Evolutionary conservation across 805 yeast species (phyloP).

Genomic region (Yamadazyma ubonensis): DNA sequence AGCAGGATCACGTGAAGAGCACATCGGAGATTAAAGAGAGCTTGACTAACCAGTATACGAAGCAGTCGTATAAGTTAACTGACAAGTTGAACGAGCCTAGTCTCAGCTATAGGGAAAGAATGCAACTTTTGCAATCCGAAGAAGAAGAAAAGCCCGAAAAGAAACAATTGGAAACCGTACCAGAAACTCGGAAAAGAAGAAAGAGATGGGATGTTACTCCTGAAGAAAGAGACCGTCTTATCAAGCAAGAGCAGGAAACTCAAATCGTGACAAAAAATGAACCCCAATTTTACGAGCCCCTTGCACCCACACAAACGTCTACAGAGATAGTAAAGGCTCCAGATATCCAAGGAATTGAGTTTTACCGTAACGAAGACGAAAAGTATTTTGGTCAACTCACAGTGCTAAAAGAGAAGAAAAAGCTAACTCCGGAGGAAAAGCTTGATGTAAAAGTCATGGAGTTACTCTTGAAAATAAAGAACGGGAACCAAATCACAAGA

Average conservation of each 20-base stretch:
- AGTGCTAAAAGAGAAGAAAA: constrained; percentile 24
- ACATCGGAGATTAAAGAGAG: constrained; percentile 19
- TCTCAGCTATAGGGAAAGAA: constrained; percentile 27
- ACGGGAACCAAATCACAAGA: constrained; percentile 69
- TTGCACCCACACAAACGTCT: no score
- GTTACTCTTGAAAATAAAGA: constrained; percentile 67
- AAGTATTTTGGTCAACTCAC: constrained; percentile 64
- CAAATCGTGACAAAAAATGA: not conserved
- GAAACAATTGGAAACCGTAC: not conserved
- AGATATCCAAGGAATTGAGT: constrained; percentile 64
- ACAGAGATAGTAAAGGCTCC: constrained; percentile 15
- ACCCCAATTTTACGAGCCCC: constrained; percentile 51
- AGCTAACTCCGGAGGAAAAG: constrained; percentile 46
- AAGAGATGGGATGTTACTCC: constrained; percentile 49
- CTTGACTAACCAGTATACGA: constrained; percentile 26
- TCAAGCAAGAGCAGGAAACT: constrained; percentile 6
- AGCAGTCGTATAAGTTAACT: constrained; percentile 26
- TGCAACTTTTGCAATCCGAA: constrained; percentile 12
- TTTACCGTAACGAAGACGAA: constrained; percentile 69
- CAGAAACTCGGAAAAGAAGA: constrained; percentile 22
- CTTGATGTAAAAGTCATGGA: constrained; percentile 61
- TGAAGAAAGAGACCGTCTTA: constrained; percentile 25
- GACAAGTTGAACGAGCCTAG: constrained; percentile 23
- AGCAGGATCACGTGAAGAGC: constrained; percentile 16
- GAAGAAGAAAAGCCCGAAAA: not conserved